A percentile compares a stretch with the other conserved stretches of the same genome.
phyloP scores from a whole-genome alignment of 2,329 filamentous ascomycete genomes.

The Talaromyces sp. region DNA sequence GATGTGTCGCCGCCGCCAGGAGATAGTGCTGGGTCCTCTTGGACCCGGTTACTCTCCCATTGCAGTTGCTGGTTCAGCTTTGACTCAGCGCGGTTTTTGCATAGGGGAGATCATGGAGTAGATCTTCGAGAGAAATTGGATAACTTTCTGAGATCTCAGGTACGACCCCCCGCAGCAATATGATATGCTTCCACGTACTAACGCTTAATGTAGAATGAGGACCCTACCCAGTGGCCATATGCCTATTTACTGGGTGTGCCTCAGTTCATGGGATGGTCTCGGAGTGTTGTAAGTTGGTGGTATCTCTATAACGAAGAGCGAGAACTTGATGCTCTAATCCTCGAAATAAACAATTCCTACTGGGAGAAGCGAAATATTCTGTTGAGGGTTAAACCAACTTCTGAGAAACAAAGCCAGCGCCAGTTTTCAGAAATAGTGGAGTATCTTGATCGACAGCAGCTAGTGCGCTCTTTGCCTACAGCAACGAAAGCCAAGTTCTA shows the following conservation, averaged over 20 bases:
- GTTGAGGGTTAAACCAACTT: conserved; percentile 6
- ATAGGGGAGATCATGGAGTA: not conserved
- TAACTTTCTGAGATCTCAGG: conserved; percentile 1
- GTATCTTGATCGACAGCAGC: not conserved
- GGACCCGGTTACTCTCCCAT: not conserved
- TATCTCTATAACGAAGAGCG: conserved; percentile 15
- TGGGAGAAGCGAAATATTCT: conserved; percentile 16
- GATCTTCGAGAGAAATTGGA: conserved; percentile 7
- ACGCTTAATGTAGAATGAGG: not conserved
- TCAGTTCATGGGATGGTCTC: conserved; percentile 13
- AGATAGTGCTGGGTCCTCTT: not conserved
- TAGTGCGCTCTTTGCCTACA: not conserved
- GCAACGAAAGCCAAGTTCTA: conserved; percentile 3
- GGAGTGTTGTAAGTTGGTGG: conserved; percentile 17
- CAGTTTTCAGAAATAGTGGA: not conserved
- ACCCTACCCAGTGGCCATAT: conserved; percentile 12
- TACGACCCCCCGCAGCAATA: not conserved
- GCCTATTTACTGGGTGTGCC: conserved; percentile 16
- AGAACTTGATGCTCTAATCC: conserved; percentile 15
- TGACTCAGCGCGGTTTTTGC: not conserved
- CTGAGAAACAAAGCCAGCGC: conserved; percentile 2
- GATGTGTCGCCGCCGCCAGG: not conserved
- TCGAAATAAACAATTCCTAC: conserved; percentile 19
- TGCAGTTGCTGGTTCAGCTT: conserved; percentile 5
- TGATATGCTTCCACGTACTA: not conserved